Evolutionary conservation across 192 early-diverging fungal genomes (phyloP).

Genomic region (Paraglomus occultum): DNA sequence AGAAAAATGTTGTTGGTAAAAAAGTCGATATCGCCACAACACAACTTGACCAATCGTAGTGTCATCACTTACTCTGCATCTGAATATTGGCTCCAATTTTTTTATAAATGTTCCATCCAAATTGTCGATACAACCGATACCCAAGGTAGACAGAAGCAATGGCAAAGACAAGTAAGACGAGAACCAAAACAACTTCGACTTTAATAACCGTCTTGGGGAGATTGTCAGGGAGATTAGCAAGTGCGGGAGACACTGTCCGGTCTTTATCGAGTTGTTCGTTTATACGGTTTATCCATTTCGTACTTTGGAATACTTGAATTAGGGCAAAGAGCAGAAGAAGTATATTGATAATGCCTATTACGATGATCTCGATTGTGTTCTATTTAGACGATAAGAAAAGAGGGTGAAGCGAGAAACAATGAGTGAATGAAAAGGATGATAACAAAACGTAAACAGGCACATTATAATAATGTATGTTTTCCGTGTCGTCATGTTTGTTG

Average conservation of each 20-base stretch:
- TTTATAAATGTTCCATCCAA: constrained; percentile 69
- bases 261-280: constrained; percentile 5
- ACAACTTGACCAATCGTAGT: background rate
- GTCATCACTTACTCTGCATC: constrained; percentile 48
- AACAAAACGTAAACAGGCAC: too few species aligned
- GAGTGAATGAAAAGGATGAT: too few species aligned
- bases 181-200: constrained; percentile 1
- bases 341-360: constrained; percentile 18
- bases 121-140: constrained; percentile 55
- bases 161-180: background rate
- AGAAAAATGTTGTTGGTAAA: background rate
- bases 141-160: constrained; percentile 34
- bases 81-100: constrained; percentile 65
- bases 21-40: background rate
- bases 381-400: background rate
- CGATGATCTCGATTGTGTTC: constrained; percentile 25
- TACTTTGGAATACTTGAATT: constrained; percentile 7
- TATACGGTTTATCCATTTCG: constrained; percentile 15
- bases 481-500: background rate
- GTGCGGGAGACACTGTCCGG: background rate
- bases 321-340: background rate
- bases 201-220: background rate
- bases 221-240: background rate
- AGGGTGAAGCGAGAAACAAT: too few species aligned
- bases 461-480: background rate